Evolutionary conservation across 306 rosid genomes (phyloP).

Genomic region (Fragaria ananassa): DNA sequence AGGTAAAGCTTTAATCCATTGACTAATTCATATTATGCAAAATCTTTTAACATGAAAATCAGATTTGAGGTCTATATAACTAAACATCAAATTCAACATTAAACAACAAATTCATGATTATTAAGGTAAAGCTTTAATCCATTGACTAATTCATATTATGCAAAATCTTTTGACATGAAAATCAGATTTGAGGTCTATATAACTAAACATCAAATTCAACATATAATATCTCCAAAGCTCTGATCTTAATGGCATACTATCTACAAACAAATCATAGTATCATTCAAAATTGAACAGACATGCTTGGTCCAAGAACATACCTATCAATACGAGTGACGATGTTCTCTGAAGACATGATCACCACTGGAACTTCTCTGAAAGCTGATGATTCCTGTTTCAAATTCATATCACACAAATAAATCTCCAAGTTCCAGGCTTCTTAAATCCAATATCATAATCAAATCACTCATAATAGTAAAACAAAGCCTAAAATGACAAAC

Average conservation of each 20-base stretch:
- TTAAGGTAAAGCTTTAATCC: neutral
- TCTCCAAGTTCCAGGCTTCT: neutral
- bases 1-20: neutral
- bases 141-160: neutral
- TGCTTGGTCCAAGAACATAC: constrained; percentile 36
- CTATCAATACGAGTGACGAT: constrained; percentile 81
- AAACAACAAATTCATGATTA: neutral
- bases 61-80: neutral
- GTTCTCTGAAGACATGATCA: constrained; percentile 94
- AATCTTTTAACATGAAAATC: neutral
- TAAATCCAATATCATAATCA: neutral
- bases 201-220: neutral
- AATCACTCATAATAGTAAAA: neutral
- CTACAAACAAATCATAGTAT: neutral
- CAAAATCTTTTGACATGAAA: neutral
- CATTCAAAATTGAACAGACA: neutral
- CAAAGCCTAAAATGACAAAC: constrained; percentile 30
- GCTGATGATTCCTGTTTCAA: constrained; percentile 79
- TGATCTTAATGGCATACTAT: neutral
- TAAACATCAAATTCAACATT: neutral
- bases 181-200: neutral
- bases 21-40: neutral
- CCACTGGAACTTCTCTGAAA: constrained; percentile 87
- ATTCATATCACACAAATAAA: neutral
- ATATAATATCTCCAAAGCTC: neutral